Evolutionary conservation across 139 green algal species (phyloP).

Genomic region (Bryopsis sp.): DNA sequence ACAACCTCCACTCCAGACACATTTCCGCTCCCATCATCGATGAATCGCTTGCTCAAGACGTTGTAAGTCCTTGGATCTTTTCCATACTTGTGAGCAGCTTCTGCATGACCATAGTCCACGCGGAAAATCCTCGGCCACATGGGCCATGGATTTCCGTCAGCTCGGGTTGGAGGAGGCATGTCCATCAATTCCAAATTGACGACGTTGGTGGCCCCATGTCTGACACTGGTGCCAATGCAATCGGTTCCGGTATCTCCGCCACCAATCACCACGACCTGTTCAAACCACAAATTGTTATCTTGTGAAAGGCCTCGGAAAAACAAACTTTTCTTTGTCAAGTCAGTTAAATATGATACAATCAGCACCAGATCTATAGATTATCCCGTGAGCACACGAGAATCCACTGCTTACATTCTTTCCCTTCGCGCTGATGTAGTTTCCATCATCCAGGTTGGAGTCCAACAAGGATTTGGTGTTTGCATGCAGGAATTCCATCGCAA

Average conservation of each 20-base stretch:
- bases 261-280: constrained; percentile 93
- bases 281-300: no score
- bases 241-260: constrained; percentile 95
- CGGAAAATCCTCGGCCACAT: constrained; percentile 88
- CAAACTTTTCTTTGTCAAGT: neutral
- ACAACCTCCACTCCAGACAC: constrained; percentile 70
- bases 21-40: constrained; percentile 66
- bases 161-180: constrained; percentile 64
- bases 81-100: constrained; percentile 65
- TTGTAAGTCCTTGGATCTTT: constrained; percentile 82
- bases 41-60: constrained; percentile 91
- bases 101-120: constrained; percentile 89
- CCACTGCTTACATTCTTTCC: constrained; percentile 60
- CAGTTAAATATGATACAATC: neutral
- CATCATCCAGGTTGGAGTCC: constrained; percentile 40
- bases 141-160: constrained; percentile 82
- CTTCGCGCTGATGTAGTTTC: constrained; percentile 69
- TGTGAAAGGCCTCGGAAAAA: neutral
- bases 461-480: constrained; percentile 90
- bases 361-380: no score
- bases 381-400: neutral
- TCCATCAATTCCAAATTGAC: constrained; percentile 92
- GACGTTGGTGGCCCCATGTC: constrained; percentile 57
- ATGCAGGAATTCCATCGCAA: constrained; percentile 94
- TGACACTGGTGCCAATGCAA: constrained; percentile 89